A percentile compares a stretch with the other conserved stretches of the same genome.
phyloP scores from a whole-genome alignment of 192 early-diverging fungal species.

The Borealophlyctis nickersoniae region DNA sequence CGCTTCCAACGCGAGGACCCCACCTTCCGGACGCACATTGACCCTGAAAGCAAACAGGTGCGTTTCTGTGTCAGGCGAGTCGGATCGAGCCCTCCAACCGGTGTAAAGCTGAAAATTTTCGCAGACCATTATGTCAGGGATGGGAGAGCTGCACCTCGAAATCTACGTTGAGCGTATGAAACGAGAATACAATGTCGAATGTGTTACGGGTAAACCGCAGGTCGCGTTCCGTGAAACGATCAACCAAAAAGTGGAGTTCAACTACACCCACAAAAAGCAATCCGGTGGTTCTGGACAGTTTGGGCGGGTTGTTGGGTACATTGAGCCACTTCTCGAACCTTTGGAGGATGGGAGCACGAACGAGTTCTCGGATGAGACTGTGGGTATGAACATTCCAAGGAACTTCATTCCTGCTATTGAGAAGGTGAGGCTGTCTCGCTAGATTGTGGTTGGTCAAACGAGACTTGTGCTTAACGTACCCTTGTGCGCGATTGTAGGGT shows the following conservation, averaged over 20 bases:
- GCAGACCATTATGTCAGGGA: conserved; percentile 85
- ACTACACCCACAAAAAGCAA: conserved; percentile 99
- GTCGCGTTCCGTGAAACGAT: conserved; percentile 98
- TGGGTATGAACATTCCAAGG: conserved; percentile 91
- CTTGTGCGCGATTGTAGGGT: conserved; percentile 60
- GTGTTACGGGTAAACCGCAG: conserved; percentile 92
- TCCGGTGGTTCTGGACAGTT: conserved; percentile 95
- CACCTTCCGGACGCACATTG: conserved; percentile 74
- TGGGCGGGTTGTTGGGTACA: conserved; percentile 83
- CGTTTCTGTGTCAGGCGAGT: conserved; percentile 57
- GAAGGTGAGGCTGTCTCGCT: conserved; percentile 50
- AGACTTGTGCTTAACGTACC: background rate
- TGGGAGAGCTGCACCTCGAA: conserved; percentile 96
- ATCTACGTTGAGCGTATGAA: conserved; percentile 99
- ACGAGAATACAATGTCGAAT: conserved; percentile 95
- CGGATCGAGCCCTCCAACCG: background rate
- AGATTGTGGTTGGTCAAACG: background rate
- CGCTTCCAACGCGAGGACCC: conserved; percentile 87
- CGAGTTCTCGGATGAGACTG: conserved; percentile 80
- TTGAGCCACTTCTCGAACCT: conserved; percentile 77
- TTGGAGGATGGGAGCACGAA: conserved; percentile 58
- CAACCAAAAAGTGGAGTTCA: conserved; percentile 68
- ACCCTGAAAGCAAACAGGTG: conserved; percentile 82
- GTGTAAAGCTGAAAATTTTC: conserved; percentile 77
- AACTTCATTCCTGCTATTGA: conserved; percentile 93